phyloP scores from a whole-genome alignment of 2,329 filamentous ascomycete genomes.

The Plectosphaerella plurivora region DNA sequence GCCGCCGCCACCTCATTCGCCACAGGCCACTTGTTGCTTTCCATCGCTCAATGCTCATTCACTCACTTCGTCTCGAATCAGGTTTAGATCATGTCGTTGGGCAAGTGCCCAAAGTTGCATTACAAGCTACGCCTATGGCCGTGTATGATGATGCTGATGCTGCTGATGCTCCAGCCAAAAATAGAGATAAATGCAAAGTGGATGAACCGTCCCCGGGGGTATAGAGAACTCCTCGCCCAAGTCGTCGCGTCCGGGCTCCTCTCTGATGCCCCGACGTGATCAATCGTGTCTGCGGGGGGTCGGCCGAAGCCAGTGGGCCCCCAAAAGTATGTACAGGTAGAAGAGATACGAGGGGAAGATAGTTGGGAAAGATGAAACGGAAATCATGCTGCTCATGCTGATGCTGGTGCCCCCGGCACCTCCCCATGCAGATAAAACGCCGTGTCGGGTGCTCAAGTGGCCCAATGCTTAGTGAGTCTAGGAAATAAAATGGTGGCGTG shows the following conservation, averaged over 20 bases:
- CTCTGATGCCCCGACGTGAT: background rate
- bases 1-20: too few relatives aligned
- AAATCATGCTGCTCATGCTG: conserved; percentile 17
- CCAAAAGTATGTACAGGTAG: conserved; percentile 6
- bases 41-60: background rate
- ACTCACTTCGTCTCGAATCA: background rate
- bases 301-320: background rate
- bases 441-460: background rate
- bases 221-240: conserved; percentile 2
- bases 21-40: too few relatives aligned
- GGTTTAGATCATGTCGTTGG: background rate
- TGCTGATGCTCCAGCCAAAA: conserved; percentile 4
- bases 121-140: background rate
- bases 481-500: conserved; percentile 12
- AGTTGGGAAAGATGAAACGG: conserved; percentile 11
- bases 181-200: conserved; percentile 7
- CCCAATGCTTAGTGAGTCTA: conserved; percentile 7
- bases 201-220: conserved; percentile 12
- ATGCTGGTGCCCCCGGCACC: conserved; percentile 13
- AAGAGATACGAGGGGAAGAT: conserved; percentile 9
- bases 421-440: conserved; percentile 9
- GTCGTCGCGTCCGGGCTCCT: conserved; percentile 4
- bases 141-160: background rate
- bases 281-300: background rate
- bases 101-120: background rate